These are phyloP conservation scores for Salix udensis DNA, from an alignment of 345 rosid genomes.

Conservation along the genomic window DNA sequence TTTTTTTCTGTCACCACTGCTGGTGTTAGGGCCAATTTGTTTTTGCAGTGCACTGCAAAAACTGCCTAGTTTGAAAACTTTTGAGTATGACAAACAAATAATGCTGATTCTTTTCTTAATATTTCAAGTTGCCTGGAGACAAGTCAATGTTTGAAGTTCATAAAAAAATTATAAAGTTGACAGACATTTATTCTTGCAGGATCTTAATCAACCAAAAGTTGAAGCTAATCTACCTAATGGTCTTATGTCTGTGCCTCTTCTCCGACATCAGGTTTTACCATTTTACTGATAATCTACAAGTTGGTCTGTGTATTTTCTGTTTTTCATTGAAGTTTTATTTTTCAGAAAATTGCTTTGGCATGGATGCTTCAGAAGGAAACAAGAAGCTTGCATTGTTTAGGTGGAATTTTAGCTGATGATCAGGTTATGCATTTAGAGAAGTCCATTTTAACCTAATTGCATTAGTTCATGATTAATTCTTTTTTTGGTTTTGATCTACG, in stretches of 20 bases:
- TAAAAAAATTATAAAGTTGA: slow-evolving; percentile 6
- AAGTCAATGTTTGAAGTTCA: slow-evolving; percentile 9
- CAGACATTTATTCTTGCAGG: slow-evolving; percentile 42
- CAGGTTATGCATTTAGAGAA: slow-evolving; percentile 51
- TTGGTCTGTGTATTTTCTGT: slow-evolving; percentile 1
- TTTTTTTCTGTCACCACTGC: neutral
- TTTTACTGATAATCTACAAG: slow-evolving; percentile 8
- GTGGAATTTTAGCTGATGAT: slow-evolving; percentile 99
- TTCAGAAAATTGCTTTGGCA: slow-evolving; percentile 91
- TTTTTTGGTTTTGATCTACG: neutral
- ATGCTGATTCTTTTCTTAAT: neutral
- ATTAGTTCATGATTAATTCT: neutral
- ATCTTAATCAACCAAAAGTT: slow-evolving; percentile 74
- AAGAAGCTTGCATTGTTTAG: slow-evolving; percentile 71
- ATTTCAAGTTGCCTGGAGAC: slow-evolving; percentile 4
- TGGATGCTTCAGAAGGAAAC: slow-evolving; percentile 97
- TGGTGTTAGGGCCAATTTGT: too few species aligned
- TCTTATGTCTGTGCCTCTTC: slow-evolving; percentile 76
- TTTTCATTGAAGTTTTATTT: slow-evolving; percentile 19
- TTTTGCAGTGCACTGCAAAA: too few species aligned
- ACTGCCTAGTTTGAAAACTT: too few species aligned
- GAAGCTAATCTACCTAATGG: slow-evolving; percentile 72
- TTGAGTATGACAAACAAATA: neutral
- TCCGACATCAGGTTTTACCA: slow-evolving; percentile 80
- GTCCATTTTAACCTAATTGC: neutral